phyloP scores from a whole-genome alignment of 2,329 filamentous ascomycete species.

The Alternaria sp. region DNA sequence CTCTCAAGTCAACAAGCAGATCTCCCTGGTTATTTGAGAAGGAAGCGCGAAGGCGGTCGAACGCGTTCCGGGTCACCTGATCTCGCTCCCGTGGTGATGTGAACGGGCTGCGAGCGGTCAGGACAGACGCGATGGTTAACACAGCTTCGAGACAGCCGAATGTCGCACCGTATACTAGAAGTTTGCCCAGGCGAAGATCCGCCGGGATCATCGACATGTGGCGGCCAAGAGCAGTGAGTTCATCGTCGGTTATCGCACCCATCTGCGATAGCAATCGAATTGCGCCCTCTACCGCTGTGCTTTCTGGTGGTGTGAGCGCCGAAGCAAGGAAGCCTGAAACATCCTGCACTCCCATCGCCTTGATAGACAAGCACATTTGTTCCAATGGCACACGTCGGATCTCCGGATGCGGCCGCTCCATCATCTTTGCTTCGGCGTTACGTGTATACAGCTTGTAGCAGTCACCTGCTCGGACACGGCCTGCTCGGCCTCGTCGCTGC shows the following conservation, averaged over 20 bases:
- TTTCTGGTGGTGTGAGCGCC: slow-evolving; percentile 88
- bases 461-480: slow-evolving; percentile 86
- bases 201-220: slow-evolving; percentile 96
- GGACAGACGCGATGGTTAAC: slow-evolving; percentile 86
- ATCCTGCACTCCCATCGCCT: slow-evolving; percentile 90
- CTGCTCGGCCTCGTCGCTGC: slow-evolving; percentile 90
- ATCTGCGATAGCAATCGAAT: slow-evolving; percentile 81
- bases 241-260: slow-evolving; percentile 85
- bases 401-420: slow-evolving; percentile 93
- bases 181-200: slow-evolving; percentile 89
- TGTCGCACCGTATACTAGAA: slow-evolving; percentile 93
- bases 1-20: slow-evolving; percentile 83
- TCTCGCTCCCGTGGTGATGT: slow-evolving; percentile 83
- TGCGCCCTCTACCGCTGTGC: slow-evolving; percentile 84
- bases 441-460: slow-evolving; percentile 97
- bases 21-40: slow-evolving; percentile 86
- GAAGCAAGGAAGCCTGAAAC: slow-evolving; percentile 82
- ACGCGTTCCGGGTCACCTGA: slow-evolving; percentile 81
- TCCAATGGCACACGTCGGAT: slow-evolving; percentile 92
- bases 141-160: slow-evolving; percentile 92
- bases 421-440: slow-evolving; percentile 79
- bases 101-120: slow-evolving; percentile 91
- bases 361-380: slow-evolving; percentile 91
- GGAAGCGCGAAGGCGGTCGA: slow-evolving; percentile 75
- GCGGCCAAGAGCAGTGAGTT: slow-evolving; percentile 87